phyloP scores from a whole-genome alignment of 805 yeast species.

The Schwanniomyces sp. region DNA sequence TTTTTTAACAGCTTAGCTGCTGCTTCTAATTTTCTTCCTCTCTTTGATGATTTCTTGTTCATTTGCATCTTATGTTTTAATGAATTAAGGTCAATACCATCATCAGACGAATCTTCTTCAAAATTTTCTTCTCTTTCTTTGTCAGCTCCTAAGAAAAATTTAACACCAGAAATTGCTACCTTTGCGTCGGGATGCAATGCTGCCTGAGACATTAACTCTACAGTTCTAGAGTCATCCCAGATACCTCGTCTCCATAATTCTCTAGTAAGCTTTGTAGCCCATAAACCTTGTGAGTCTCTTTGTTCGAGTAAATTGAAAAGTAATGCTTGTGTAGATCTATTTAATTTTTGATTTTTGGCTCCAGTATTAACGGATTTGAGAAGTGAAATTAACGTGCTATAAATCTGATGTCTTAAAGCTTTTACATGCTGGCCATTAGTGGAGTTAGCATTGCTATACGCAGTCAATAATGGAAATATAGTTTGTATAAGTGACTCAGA shows the following conservation, averaged over 20 bases:
- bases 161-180: constrained; percentile 85
- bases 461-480: constrained; percentile 78
- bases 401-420: constrained; percentile 78
- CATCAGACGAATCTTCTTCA: constrained; percentile 70
- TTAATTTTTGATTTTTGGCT: constrained; percentile 85
- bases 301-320: constrained; percentile 84
- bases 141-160: constrained; percentile 93
- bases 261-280: constrained; percentile 95
- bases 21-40: constrained; percentile 74
- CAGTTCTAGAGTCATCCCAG: constrained; percentile 97
- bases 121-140: constrained; percentile 85
- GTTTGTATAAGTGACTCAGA: constrained; percentile 84
- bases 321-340: constrained; percentile 87
- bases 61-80: constrained; percentile 79
- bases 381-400: constrained; percentile 72
- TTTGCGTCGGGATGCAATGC: constrained; percentile 84
- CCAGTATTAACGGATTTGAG: constrained; percentile 83
- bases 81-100: constrained; percentile 69
- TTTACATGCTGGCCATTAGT: constrained; percentile 67
- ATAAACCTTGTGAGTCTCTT: constrained; percentile 75
- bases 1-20: constrained; percentile 72
- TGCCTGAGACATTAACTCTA: constrained; percentile 97
- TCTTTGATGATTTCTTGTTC: constrained; percentile 78
- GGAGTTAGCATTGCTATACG: constrained; percentile 52
- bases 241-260: constrained; percentile 97